Percentiles rank a stretch among this genome's conserved stretches.
Evolutionary conservation across 345 rosid genomes (phyloP).

Genomic region (Cochlearia excelsa): DNA sequence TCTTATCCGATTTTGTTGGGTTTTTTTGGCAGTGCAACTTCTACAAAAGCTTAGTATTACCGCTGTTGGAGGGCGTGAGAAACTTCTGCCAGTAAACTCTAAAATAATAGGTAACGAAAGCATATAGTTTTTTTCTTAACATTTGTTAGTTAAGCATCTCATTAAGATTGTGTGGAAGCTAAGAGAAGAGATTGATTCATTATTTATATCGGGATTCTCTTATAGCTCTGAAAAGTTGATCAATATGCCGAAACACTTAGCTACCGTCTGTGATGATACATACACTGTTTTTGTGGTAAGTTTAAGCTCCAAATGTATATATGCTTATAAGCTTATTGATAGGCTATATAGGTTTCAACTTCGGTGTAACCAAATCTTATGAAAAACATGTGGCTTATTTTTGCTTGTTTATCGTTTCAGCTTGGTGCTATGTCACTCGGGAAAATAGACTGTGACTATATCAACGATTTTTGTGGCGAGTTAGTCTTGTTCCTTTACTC

Average conservation of each 20-base stretch:
- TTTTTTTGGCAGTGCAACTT: conserved; percentile 78
- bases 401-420: conserved; percentile 35
- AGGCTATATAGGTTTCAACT: background rate
- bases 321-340: background rate
- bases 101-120: conserved; percentile 57
- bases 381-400: background rate
- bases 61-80: conserved; percentile 75
- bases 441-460: conserved; percentile 54
- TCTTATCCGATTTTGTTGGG: conserved; percentile 12
- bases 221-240: conserved; percentile 68
- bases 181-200: conserved; percentile 1
- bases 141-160: background rate
- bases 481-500: conserved; percentile 36
- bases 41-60: conserved; percentile 75
- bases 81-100: conserved; percentile 69
- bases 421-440: conserved; percentile 96
- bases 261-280: conserved; percentile 46
- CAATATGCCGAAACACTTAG: conserved; percentile 56
- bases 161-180: conserved; percentile 2
- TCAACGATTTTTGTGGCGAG: conserved; percentile 64
- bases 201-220: conserved; percentile 61
- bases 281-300: conserved; percentile 90
- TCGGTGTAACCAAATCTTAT: background rate
- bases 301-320: conserved; percentile 9
- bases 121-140: conserved; percentile 1